A percentile compares a stretch with the other conserved stretches of the same genome.
These are phyloP conservation scores for Leccinum truebloodii DNA, from an alignment of 768 basidiomycete species.

Conservation along the genomic window DNA sequence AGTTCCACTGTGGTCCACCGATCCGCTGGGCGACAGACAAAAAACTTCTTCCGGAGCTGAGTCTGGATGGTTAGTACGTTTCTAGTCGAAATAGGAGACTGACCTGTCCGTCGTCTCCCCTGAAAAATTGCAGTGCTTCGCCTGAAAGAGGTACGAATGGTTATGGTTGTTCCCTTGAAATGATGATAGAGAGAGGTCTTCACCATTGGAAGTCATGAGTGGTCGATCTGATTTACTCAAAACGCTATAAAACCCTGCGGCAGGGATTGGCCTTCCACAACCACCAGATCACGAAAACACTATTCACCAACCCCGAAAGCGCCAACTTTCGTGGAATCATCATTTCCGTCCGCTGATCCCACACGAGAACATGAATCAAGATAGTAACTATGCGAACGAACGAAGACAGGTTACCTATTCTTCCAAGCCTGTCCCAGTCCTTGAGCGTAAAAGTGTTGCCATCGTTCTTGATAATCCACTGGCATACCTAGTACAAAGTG, in stretches of 20 bases:
- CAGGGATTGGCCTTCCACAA: background rate
- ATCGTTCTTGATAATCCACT: too few relatives aligned
- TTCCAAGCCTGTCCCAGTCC: too few relatives aligned
- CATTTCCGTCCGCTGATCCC: slow-evolving; percentile 14
- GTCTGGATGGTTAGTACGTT: background rate
- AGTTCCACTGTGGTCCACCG: slow-evolving; percentile 13
- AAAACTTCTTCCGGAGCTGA: slow-evolving; percentile 5
- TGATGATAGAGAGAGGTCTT: background rate
- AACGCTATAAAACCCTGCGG: slow-evolving; percentile 19
- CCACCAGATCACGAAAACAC: background rate
- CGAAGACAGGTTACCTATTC: too few relatives aligned
- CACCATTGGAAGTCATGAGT: slow-evolving; percentile 15
- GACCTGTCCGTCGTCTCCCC: slow-evolving; percentile 10
- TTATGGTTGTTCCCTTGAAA: background rate
- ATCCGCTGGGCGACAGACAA: background rate
- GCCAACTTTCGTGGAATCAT: slow-evolving; percentile 14
- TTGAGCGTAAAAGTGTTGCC: too few relatives aligned
- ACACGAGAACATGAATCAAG: background rate
- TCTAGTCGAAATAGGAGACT: background rate
- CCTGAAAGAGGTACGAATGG: slow-evolving; percentile 5
- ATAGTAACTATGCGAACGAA: background rate
- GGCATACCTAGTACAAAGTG: too few relatives aligned
- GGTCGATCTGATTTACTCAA: slow-evolving; percentile 19
- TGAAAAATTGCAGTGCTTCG: slow-evolving; percentile 13
- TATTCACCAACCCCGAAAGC: slow-evolving; percentile 20